Evolutionary conservation across 805 yeast genomes (phyloP), one percentile per base, ranked within the genome.

Genomic region (Suhomyces canberraensis): DNA sequence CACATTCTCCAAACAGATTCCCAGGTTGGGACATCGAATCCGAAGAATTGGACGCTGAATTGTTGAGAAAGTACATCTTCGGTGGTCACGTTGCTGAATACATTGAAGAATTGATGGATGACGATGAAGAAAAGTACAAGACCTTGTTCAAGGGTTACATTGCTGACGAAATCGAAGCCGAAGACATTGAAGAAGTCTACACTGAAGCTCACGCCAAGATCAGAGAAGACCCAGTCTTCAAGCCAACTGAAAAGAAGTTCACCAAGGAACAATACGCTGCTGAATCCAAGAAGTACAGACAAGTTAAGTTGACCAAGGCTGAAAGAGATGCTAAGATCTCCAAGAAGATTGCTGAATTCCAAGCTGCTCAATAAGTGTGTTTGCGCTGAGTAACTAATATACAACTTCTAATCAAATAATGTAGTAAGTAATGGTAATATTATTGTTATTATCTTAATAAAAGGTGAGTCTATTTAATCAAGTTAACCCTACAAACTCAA

Each of bases 51-150:
- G 98, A 93, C 69, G 88, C 96, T 61, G 98, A 93, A 69, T 73
- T 81, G 58, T 82, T 93, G 73, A 88, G 97, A 88, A 88, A 87
- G 76, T 93, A 93, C 95, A 93, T 93, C 80, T 84, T 91, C 69
- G 98, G 95, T 79, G 98, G 98, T 74, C 98, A 93, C 85, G 90
- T 93, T 66, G 83, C 98, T 66, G 98, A 93, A 81, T 93, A 93
- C 93, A 93, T 93, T 96, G 98, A 93, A 81, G 98, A 91, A 81
- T 86, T 93, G 71, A 91, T 93, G 73, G 98, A 93, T 66, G 98
- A 91, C 73, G 98, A 91, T 84, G 98, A 91, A 80, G 98, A 91
- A 81, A 91, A 93, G 79, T 91, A 81, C 96, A 81, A 82, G 73
- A 80, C 86, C 67, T 79, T 91, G 69, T 91, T 91, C 95, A 83